Conservation (phyloP, 192 early-diverging fungal species). For the Backusella psychrophila region DNA sequence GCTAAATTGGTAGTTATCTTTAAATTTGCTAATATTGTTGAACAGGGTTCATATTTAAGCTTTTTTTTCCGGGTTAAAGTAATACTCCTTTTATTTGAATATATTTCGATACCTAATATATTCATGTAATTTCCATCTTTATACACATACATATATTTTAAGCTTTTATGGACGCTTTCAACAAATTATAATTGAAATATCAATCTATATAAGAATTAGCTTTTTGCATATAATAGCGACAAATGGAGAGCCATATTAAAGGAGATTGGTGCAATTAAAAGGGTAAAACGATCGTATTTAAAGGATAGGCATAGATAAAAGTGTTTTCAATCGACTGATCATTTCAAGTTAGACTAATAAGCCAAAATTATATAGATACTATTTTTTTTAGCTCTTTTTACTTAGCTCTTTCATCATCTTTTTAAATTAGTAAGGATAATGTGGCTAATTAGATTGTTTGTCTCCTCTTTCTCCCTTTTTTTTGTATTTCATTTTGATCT, state of each 20-base stretch:
- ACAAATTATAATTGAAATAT: background rate
- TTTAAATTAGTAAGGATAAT: background rate
- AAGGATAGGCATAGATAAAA: background rate
- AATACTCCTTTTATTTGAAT: background rate
- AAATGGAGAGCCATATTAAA: background rate
- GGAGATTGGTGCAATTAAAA: background rate
- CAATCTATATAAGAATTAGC: background rate
- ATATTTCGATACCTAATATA: background rate
- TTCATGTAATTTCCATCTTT: background rate
- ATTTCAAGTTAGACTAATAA: background rate
- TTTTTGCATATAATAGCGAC: background rate
- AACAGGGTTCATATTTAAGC: background rate
- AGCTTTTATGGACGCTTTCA: background rate
- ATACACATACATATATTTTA: background rate
- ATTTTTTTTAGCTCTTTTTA: background rate
- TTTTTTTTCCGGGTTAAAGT: background rate
- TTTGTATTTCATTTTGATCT: background rate
- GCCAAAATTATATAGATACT: background rate
- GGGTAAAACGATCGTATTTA: background rate
- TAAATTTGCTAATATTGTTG: background rate
- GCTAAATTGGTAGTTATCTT: background rate
- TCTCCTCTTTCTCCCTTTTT: background rate
- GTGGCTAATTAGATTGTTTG: background rate
- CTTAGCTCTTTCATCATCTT: background rate
- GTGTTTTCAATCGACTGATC: background rate